phyloP scores from a whole-genome alignment of 306 rosid genomes.

The Quercus suber region DNA sequence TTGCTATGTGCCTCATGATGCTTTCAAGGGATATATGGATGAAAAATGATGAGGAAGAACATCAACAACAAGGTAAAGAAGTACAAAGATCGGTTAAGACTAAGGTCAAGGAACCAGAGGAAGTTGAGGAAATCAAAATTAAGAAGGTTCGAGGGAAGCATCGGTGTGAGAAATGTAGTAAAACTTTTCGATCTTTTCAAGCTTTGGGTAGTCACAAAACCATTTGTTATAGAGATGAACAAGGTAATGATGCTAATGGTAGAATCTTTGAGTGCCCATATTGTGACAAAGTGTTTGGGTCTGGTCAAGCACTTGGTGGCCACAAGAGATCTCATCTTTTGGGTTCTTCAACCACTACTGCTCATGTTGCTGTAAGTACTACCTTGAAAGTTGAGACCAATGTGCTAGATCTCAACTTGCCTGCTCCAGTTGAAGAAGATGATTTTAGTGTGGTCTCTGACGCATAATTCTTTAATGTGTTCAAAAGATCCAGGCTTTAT shows the following conservation, averaged over 20 bases:
- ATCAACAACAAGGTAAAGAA: constrained; percentile 17
- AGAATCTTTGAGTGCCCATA: constrained; percentile 69
- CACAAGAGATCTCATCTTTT: constrained; percentile 79
- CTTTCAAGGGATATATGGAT: constrained; percentile 72
- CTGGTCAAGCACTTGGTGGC: constrained; percentile 93
- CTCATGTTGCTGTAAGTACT: constrained; percentile 8
- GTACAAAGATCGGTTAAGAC: background rate
- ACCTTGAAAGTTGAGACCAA: constrained; percentile 16
- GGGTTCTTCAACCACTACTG: constrained; percentile 22
- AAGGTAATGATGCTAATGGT: background rate
- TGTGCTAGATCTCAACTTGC: constrained; percentile 84
- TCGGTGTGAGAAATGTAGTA: constrained; percentile 51
- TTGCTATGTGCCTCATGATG: constrained; percentile 77
- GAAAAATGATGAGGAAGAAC: constrained; percentile 8
- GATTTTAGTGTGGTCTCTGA: constrained; percentile 58
- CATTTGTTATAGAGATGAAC: constrained; percentile 35
- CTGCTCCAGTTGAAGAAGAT: constrained; percentile 65
- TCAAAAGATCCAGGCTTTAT: background rate
- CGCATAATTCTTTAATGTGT: constrained; percentile 24
- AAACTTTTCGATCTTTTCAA: constrained; percentile 57
- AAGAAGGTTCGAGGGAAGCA: constrained; percentile 41
- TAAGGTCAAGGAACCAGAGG: constrained; percentile 3
- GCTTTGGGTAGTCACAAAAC: constrained; percentile 64
- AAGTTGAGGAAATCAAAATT: constrained; percentile 30
- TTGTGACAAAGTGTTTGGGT: constrained; percentile 65